Base-by-base conservation (phyloP, 2,329 filamentous ascomycete genomes). In the Xylariaceae sp. region DNA sequence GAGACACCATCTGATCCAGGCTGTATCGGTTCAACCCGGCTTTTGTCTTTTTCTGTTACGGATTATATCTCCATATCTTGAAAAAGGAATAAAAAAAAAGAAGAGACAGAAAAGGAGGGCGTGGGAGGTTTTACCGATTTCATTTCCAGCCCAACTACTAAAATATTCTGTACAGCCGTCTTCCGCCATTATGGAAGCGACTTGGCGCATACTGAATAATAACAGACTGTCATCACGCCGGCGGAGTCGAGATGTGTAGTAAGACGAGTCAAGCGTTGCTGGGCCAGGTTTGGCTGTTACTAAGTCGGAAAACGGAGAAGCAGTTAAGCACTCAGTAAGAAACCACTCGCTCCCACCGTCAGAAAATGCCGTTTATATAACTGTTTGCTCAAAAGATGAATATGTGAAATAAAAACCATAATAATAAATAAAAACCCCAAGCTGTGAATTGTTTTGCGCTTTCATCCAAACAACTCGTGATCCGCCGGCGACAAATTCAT, bases 21-120 rank as follows among this genome's bases (percentile, higher is more conserved):
- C 56, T 17, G 56, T 50, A 58, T 55, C 39, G 59, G 56, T 55
- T 63, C 61, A 61, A 63, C 58, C 56, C 56, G 50, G 53, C 44
- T 17, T 8, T 49, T 49, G 44, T 57, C 57, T 57, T 11, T 9
- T 54, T 53, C 37, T 41, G 3, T 10, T 41, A 39, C 35, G 35
- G 10, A 39, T 39, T 6, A 41, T 41, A 4, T 41, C 8, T 41
- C 37, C 8, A 9, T 13, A 13, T 9, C 37, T 13, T 9, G 37
- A 3, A 13, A 41, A 8, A 13, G 37, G 9, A 41, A 41, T 18
- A 41, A 41, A 41, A 30, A 30, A 30, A 30, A 30, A 5, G 23
- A 30, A 30, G 5, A 30, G 23, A 5, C 23, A 30, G 23, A 30
- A 30, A 30, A 30, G 23, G 23, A 30, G 23, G 23, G 23, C 23